A percentile compares a stretch with the other conserved stretches of the same genome.
These are phyloP conservation scores for Coemansia sp. DNA, from an alignment of 192 early-diverging fungal genomes.

Conservation along the genomic window DNA sequence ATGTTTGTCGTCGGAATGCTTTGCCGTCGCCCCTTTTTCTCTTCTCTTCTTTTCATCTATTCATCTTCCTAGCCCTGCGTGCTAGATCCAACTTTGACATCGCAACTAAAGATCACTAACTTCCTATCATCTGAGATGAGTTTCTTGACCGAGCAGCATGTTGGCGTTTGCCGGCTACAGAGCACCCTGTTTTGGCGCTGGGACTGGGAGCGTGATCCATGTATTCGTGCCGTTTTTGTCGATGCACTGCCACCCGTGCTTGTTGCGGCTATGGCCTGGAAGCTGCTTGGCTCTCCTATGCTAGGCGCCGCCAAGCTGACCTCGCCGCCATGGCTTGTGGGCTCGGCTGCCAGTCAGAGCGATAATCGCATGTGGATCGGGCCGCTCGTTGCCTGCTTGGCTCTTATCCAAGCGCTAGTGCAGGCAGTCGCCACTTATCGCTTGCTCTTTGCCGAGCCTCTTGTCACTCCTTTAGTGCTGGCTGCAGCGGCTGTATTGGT, in stretches of 20 bases:
- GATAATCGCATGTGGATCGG: conserved; percentile 45
- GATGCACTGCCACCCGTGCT: conserved; percentile 13
- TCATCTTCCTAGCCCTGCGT: not conserved
- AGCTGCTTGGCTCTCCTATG: not conserved
- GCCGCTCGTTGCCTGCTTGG: conserved; percentile 18
- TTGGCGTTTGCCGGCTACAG: conserved; percentile 5
- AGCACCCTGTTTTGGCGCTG: conserved; percentile 19
- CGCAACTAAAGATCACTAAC: not conserved
- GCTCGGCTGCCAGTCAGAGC: not conserved
- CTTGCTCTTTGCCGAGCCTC: not conserved
- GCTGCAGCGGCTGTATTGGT: not conserved
- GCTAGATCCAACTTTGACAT: not conserved
- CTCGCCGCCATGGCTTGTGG: not conserved
- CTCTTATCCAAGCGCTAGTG: not conserved
- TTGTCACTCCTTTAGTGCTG: not conserved
- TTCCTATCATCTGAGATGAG: not conserved
- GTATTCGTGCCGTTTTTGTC: conserved; percentile 17
- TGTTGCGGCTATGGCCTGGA: conserved; percentile 12
- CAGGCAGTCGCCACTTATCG: conserved; percentile 7
- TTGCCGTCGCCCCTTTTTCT: not conserved
- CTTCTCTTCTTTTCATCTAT: not conserved
- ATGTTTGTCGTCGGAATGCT: not conserved
- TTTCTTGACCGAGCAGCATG: not conserved
- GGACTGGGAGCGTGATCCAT: conserved; percentile 27
- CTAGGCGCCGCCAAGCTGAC: not conserved